Conservation (phyloP, 768 basidiomycete species). For the Kwoniella newhampshirensis region DNA sequence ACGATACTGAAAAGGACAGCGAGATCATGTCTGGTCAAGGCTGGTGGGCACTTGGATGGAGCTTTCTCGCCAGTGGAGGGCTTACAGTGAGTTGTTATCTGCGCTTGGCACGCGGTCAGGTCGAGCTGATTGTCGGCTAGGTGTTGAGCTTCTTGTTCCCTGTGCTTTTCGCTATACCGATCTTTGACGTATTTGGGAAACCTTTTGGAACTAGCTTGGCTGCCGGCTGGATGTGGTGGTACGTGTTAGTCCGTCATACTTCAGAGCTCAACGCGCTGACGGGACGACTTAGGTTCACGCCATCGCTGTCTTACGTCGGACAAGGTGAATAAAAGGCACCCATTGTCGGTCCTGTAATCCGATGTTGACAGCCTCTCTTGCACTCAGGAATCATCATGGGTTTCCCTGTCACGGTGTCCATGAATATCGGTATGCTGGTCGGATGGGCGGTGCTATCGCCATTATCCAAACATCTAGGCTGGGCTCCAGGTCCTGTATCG, state of each 20-base stretch:
- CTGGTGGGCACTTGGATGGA: slow-evolving; percentile 74
- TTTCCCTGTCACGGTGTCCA: slow-evolving; percentile 85
- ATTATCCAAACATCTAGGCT: slow-evolving; percentile 72
- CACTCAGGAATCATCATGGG: slow-evolving; percentile 89
- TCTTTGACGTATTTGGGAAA: slow-evolving; percentile 55
- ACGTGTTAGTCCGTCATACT: slow-evolving; percentile 15
- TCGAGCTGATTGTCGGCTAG: slow-evolving; percentile 54
- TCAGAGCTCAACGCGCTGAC: neutral
- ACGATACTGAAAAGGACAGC: slow-evolving; percentile 56
- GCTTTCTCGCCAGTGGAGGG: slow-evolving; percentile 70
- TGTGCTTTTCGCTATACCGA: slow-evolving; percentile 76
- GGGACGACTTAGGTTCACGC: slow-evolving; percentile 62
- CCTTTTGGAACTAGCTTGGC: slow-evolving; percentile 77
- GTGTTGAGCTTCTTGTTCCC: slow-evolving; percentile 86
- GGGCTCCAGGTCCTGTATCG: slow-evolving; percentile 90
- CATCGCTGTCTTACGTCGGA: slow-evolving; percentile 86
- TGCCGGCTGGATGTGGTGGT: slow-evolving; percentile 83
- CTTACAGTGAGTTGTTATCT: slow-evolving; percentile 74
- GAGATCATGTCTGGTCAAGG: slow-evolving; percentile 63
- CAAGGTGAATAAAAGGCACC: slow-evolving; percentile 62
- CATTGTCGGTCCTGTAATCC: slow-evolving; percentile 8
- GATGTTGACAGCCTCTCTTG: neutral
- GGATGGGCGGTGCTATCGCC: slow-evolving; percentile 96
- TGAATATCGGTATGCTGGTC: slow-evolving; percentile 94
- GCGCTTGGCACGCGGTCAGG: neutral